phyloP scores from a whole-genome alignment of 345 rosid species.

The Salix arbutifolia region DNA sequence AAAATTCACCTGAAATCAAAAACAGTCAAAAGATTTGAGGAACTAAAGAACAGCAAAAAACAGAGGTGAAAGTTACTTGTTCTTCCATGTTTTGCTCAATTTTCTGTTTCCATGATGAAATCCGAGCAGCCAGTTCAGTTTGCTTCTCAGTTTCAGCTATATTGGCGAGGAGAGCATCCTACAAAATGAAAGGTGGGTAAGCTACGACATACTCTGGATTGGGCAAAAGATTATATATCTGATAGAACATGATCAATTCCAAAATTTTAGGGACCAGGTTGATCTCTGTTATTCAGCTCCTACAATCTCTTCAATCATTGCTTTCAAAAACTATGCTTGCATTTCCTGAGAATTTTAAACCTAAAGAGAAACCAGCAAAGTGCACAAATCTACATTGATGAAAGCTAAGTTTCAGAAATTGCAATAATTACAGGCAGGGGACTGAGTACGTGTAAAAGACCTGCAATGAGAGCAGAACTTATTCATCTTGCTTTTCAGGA shows the following conservation, averaged over 20 bases:
- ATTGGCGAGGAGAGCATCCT: conserved; percentile 95
- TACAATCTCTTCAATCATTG: not conserved
- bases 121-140: conserved; percentile 88
- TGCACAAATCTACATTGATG: not conserved
- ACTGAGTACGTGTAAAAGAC: not conserved
- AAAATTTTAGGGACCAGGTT: not conserved
- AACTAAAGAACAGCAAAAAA: not conserved
- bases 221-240: not conserved
- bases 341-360: not conserved
- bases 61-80: conserved; percentile 47
- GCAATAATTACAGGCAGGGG: not conserved
- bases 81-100: conserved; percentile 87
- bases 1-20: not conserved
- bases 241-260: not conserved
- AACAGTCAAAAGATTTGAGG: not conserved
- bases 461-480: not conserved
- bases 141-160: conserved; percentile 89
- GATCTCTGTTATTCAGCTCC: not conserved
- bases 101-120: conserved; percentile 89
- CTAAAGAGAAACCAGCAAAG: not conserved
- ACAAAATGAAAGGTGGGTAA: conserved; percentile 8
- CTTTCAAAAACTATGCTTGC: not conserved
- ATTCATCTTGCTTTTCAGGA: not conserved
- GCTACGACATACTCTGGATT: not conserved
- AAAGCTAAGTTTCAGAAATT: not conserved